Evolutionary conservation across 176 grass and related monocot genomes (phyloP).

Genomic region (Lolium rigidum): DNA sequence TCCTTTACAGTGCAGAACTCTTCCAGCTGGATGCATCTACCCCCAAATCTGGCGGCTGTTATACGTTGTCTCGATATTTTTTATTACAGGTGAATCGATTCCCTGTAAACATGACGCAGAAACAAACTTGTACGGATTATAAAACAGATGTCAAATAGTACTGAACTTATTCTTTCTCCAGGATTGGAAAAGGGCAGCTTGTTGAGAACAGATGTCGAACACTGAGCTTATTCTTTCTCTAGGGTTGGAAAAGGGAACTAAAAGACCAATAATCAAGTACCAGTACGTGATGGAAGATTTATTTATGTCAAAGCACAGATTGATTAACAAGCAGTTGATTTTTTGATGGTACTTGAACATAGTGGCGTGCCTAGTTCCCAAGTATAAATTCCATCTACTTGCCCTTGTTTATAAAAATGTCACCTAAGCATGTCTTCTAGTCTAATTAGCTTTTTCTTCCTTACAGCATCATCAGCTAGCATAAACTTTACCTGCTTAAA

Average conservation of each 20-base stretch:
- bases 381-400: slow-evolving; percentile 21
- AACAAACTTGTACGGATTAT: not conserved
- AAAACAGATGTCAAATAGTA: not conserved
- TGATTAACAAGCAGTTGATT: slow-evolving; percentile 48
- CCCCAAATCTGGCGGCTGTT: not conserved
- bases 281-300: not conserved
- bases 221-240: slow-evolving; percentile 26
- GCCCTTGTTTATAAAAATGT: slow-evolving; percentile 40
- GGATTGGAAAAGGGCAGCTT: slow-evolving; percentile 19
- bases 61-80: not conserved
- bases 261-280: too few species aligned
- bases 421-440: slow-evolving; percentile 6
- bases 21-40: not conserved
- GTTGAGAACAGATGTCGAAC: slow-evolving; percentile 19
- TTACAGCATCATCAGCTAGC: slow-evolving; percentile 11
- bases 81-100: not conserved
- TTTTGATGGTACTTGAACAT: slow-evolving; percentile 22
- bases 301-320: not conserved
- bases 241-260: slow-evolving; percentile 39
- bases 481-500: slow-evolving; percentile 33
- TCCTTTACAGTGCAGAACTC: not conserved
- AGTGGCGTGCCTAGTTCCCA: slow-evolving; percentile 36
- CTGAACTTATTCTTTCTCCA: slow-evolving; percentile 24
- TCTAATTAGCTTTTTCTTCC: not conserved
- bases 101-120: not conserved